phyloP scores from a whole-genome alignment of 208 protist species.

The Phytomonas francai region DNA sequence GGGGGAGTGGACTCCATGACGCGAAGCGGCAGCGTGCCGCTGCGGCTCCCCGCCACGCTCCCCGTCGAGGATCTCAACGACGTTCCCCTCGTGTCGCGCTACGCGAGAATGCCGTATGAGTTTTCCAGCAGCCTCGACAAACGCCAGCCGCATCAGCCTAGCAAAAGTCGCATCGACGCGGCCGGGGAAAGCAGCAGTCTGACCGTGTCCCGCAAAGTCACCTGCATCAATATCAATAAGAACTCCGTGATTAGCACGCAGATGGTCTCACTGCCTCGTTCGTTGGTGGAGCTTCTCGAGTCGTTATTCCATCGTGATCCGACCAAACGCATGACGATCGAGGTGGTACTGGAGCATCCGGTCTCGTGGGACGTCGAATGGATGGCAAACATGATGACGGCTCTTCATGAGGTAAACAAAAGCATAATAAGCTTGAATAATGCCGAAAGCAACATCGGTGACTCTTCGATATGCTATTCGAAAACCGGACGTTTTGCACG shows the following conservation, averaged over 20 bases:
- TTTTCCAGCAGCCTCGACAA: background rate
- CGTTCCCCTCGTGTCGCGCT: background rate
- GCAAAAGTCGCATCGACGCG: background rate
- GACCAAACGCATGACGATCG: conserved; percentile 56
- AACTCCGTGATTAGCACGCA: conserved; percentile 29
- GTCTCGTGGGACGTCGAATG: conserved; percentile 72
- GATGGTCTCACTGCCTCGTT: conserved; percentile 34
- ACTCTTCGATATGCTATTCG: background rate
- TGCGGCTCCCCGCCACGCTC: background rate
- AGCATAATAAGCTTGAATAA: background rate
- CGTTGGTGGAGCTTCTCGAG: conserved; percentile 65
- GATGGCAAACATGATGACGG: conserved; percentile 53
- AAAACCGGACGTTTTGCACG: background rate
- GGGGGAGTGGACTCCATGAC: background rate
- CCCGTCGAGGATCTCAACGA: background rate
- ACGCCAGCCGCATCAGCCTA: background rate
- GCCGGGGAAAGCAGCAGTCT: conserved; percentile 7
- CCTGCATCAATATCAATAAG: conserved; percentile 35
- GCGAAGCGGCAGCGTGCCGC: background rate
- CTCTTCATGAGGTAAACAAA: conserved; percentile 27
- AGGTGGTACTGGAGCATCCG: conserved; percentile 64
- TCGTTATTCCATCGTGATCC: conserved; percentile 61
- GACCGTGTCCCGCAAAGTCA: conserved; percentile 15
- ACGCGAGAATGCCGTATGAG: background rate
- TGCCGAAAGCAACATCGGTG: background rate